Evolutionary conservation across 768 basidiomycete species (phyloP), one percentile per base, ranked within the genome.

Genomic region (Suillus plorans): DNA sequence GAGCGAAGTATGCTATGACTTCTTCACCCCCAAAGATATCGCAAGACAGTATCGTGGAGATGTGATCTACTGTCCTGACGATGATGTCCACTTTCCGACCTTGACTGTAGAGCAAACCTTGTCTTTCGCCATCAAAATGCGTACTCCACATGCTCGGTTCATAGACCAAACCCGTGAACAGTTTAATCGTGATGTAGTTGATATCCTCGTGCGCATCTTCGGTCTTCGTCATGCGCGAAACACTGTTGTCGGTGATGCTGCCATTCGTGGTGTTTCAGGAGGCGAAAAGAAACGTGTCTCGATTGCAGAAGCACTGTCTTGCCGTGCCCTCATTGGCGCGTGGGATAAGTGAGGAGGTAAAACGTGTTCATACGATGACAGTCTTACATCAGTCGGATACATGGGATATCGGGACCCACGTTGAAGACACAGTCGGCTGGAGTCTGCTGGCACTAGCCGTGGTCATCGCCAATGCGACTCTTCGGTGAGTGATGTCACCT

Each of bases 381-480:
- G 3, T 28, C 28, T 28, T 28, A 28, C 28, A 28, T 28, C 28
- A 28, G 28, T 28, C 28, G 28, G 28, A 28, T 28, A 28, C 28
- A 28, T 28, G 28, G 28, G 28, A 28, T 28, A 28, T 28, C 28
- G 28, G 28, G 28, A 28, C 28, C 28, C 28, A 28, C 28, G 2
- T 28, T 28, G 28, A 28, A 28, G 28, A 28, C 28, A 28, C 28
- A 71, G 84, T 94, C 62, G 93, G 91, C 3, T 97, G 96, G 97
- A 85, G 84, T 3, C 80, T 98, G 0, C 85, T 99, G 10, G 97
- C 97, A 0, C 81, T 99, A 44, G 92, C 90, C 28, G 90, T 99
- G 12, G 94, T 97, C 0, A 85, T 99, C 20, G 95, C 96, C 62
- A 97, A 97, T 66, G 92, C 95, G 0, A 85, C 88, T 97, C 66